Base-by-base conservation (phyloP, 1,284 basidiomycete genomes). In the Trichosporon faecale region DNA sequence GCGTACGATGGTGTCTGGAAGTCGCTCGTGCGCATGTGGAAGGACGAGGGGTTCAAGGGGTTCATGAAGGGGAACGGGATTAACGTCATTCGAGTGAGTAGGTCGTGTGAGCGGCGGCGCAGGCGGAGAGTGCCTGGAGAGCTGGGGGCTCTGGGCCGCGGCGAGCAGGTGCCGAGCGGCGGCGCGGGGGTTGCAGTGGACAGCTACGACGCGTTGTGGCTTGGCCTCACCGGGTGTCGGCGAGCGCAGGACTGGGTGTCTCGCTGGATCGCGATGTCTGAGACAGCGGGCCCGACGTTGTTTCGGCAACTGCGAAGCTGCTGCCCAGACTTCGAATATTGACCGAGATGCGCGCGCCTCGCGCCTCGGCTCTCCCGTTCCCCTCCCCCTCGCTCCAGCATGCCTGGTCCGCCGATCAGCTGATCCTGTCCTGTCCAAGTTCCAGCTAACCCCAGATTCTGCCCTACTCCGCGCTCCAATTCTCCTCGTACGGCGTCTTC, bases 11-110 rank as follows among this genome's bases (percentile, higher is more conserved):
- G 92, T 29, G 91, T 95, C 65, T 94, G 91, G 91, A 84, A 88
- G 25, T 91, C 90, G 76, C 86, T 95, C 61, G 77, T 74, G 3
- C 88, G 93, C 69, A 97, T 97, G 90, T 96, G 93, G 91, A 86
- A 86, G 75, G 94, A 96, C 80, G 95, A 98, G 83, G 95, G 95
- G 1, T 91, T 95, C 82, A 88, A 85, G 76, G 95, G 95, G 2
- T 95, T 90, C 82, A 95, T 97, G 94, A 88, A 94, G 66, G 87
- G 86, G 11, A 87, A 87, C 73, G 94, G 94, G 16, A 93, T 96
- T 80, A 98, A 98, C 82, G 96, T 95, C 82, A 81, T 97, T 74
- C 88, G 95, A 67, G 82, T 82, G 74, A 75, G 81, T 78, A 18
- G 14, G 52, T 18, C 49, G 49, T 12, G 49, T 21, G 23, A 52